phyloP scores from a whole-genome alignment of 345 rosid species.

The Corchorus capsularis region DNA sequence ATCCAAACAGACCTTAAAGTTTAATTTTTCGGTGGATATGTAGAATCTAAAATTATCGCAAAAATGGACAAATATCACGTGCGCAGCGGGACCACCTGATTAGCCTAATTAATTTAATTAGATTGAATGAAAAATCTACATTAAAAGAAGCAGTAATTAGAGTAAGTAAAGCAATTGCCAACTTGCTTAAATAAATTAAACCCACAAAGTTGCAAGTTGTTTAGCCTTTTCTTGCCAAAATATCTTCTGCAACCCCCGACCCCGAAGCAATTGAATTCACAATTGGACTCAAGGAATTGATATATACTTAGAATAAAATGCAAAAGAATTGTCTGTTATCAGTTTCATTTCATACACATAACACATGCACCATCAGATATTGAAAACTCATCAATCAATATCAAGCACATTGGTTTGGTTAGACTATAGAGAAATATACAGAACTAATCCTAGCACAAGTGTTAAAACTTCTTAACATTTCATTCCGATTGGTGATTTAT shows the following conservation, averaged over 20 bases:
- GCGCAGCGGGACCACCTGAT: not conserved
- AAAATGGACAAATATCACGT: not conserved
- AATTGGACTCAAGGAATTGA: not conserved
- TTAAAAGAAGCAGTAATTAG: too few species aligned
- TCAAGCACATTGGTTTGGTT: not conserved
- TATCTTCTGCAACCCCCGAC: not conserved
- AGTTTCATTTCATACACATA: too few species aligned
- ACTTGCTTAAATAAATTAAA: not conserved
- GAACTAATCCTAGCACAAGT: not conserved
- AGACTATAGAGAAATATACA: not conserved
- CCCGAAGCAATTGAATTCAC: not conserved
- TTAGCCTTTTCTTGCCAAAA: not conserved
- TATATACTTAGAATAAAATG: not conserved
- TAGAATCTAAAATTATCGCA: not conserved
- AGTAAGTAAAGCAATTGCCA: not conserved
- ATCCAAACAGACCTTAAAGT: not conserved
- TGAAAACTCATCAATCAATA: too few species aligned
- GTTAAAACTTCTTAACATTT: not conserved
- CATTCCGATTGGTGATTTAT: not conserved
- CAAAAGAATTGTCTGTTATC: too few species aligned
- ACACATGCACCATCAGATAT: not conserved
- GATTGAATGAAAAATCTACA: too few species aligned
- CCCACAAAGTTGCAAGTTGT: not conserved
- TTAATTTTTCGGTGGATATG: not conserved
- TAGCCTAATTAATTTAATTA: not conserved